These are phyloP conservation scores for Carex pumila DNA, from an alignment of 176 grass and related monocot genomes.

Conservation along the genomic window DNA sequence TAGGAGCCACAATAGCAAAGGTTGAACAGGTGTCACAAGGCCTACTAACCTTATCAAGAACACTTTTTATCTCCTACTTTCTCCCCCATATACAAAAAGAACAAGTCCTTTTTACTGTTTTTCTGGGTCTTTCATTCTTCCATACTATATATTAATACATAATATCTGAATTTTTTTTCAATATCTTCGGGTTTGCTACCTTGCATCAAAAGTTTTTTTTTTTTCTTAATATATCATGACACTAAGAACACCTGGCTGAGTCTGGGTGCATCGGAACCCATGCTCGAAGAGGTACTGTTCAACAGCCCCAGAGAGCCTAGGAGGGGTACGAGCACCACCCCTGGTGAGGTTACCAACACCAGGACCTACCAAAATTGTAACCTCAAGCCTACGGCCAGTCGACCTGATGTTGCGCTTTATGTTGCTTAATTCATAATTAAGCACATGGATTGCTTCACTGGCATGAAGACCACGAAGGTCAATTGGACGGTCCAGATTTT, in stretches of 20 bases:
- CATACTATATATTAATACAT: constrained; percentile 21
- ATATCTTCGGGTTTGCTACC: constrained; percentile 7
- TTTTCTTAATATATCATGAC: constrained; percentile 54
- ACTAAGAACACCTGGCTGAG: constrained; percentile 62
- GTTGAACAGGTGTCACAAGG: constrained; percentile 41
- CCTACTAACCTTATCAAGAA: constrained; percentile 27
- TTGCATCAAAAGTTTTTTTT: not conserved
- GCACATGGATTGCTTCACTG: constrained; percentile 60
- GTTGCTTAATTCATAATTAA: constrained; percentile 67
- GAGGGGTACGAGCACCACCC: constrained; percentile 28
- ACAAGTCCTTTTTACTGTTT: constrained; percentile 25
- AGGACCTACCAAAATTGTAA: constrained; percentile 42
- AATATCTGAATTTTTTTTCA: not conserved
- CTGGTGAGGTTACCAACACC: constrained; percentile 17
- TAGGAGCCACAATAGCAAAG: constrained; percentile 32
- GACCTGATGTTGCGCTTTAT: constrained; percentile 51
- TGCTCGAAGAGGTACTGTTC: constrained; percentile 85
- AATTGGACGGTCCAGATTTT: constrained; percentile 54
- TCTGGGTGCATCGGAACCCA: constrained; percentile 49
- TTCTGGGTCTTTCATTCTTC: constrained; percentile 8
- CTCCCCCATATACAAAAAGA: constrained; percentile 74
- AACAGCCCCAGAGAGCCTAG: constrained; percentile 43
- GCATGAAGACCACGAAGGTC: constrained; percentile 64
- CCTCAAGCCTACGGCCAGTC: constrained; percentile 48
- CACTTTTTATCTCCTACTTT: constrained; percentile 51